Percentiles rank a stretch among this genome's conserved stretches.
Conservation (phyloP, 352 stramenopile species). For the Phytophthora aleatoria region DNA sequence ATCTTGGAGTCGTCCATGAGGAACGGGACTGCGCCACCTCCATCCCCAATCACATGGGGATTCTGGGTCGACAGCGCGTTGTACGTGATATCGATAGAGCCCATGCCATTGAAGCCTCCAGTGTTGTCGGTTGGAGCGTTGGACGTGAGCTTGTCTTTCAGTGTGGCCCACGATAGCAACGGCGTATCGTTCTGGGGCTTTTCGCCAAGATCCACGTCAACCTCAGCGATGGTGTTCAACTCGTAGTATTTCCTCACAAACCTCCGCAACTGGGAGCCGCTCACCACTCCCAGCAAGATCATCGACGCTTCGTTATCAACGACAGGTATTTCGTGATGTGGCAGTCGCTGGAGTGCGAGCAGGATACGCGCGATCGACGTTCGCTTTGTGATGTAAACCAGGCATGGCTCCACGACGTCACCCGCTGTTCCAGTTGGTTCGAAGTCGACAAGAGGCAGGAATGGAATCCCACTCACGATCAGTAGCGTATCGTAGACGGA, state of each 20-base stretch:
- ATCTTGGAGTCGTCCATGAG: constrained; percentile 86
- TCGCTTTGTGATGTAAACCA: constrained; percentile 77
- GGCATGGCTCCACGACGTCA: constrained; percentile 72
- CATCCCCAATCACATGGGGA: constrained; percentile 15
- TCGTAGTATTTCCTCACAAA: constrained; percentile 73
- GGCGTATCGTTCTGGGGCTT: constrained; percentile 38
- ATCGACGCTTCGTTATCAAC: constrained; percentile 71
- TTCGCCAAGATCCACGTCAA: constrained; percentile 80
- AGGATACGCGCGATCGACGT: constrained; percentile 74
- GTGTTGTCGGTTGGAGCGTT: constrained; percentile 34
- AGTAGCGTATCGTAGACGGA: constrained; percentile 89
- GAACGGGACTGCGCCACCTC: constrained; percentile 55
- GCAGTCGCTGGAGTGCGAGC: constrained; percentile 73
- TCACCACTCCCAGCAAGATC: constrained; percentile 73
- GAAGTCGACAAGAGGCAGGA: constrained; percentile 84
- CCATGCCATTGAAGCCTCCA: constrained; percentile 68
- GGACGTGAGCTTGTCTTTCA: constrained; percentile 59
- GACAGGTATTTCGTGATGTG: constrained; percentile 76
- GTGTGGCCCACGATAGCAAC: constrained; percentile 62
- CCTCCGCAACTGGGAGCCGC: constrained; percentile 54
- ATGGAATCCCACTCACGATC: constrained; percentile 75
- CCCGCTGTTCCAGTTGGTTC: constrained; percentile 54
- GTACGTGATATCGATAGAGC: constrained; percentile 74
- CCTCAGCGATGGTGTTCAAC: constrained; percentile 44
- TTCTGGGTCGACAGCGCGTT: constrained; percentile 51